Percentiles rank a stretch among this genome's conserved stretches.
These are phyloP conservation scores for Babjeviella inositovora DNA, from an alignment of 805 yeast genomes.

Conservation along the genomic window DNA sequence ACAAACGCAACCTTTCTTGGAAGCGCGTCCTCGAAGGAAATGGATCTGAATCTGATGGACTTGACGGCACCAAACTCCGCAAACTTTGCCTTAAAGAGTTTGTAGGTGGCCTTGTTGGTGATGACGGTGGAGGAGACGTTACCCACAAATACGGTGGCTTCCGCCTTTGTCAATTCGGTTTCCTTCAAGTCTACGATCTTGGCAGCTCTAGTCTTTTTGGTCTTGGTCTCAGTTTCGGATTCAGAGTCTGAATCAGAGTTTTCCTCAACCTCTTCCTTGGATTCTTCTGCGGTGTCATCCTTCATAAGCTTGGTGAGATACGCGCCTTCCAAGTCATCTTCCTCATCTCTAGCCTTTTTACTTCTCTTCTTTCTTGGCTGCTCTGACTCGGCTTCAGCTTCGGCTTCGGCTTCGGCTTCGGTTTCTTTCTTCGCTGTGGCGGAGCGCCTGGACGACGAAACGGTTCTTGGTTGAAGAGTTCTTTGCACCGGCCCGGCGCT, in stretches of 20 bases:
- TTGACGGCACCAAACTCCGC: slow-evolving; percentile 34
- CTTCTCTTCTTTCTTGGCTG: slow-evolving; percentile 6
- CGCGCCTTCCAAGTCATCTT: slow-evolving; percentile 35
- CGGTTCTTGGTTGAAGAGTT: slow-evolving; percentile 14
- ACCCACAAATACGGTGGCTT: slow-evolving; percentile 77
- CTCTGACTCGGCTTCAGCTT: slow-evolving; percentile 3
- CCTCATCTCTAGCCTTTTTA: slow-evolving; percentile 13
- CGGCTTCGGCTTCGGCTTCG: slow-evolving; percentile 8
- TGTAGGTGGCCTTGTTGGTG: slow-evolving; percentile 42
- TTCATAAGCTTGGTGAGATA: slow-evolving; percentile 34
- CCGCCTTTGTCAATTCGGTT: slow-evolving; percentile 68
- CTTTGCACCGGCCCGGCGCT: slow-evolving; percentile 32
- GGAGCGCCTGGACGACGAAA: slow-evolving; percentile 8
- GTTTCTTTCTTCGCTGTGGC: slow-evolving; percentile 5
- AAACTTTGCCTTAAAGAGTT: slow-evolving; percentile 53
- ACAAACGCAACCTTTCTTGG: slow-evolving; percentile 90
- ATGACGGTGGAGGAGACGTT: slow-evolving; percentile 58
- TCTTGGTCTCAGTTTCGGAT: slow-evolving; percentile 5
- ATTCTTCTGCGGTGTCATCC: slow-evolving; percentile 12
- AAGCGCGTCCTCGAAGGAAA: slow-evolving; percentile 72
- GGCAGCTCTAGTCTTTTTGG: slow-evolving; percentile 15
- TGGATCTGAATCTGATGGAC: slow-evolving; percentile 82
- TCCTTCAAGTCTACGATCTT: slow-evolving; percentile 44
- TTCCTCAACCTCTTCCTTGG: slow-evolving; percentile 9
- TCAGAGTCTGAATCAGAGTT: slow-evolving; percentile 6